Evolutionary conservation across 805 yeast genomes (phyloP).

Genomic region (Metschnikowia colocasiae): DNA sequence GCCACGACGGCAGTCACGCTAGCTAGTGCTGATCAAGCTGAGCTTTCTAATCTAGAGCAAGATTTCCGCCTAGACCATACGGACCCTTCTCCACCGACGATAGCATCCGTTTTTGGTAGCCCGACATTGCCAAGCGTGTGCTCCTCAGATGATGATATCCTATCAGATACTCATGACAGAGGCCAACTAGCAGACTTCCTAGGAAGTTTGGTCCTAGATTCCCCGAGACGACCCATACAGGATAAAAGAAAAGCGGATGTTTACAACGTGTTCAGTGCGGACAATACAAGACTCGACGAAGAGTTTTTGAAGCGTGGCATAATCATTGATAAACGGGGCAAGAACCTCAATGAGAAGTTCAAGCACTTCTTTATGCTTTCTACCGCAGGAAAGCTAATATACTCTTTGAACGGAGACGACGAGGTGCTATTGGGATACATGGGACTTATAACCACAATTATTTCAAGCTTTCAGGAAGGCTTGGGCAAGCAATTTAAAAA

Average conservation of each 20-base stretch:
- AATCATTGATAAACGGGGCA: slow-evolving; percentile 16
- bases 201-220: slow-evolving; percentile 8
- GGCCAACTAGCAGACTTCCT: slow-evolving; percentile 8
- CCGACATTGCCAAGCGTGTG: slow-evolving; percentile 7
- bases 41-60: slow-evolving; percentile 7
- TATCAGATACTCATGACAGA: slow-evolving; percentile 4
- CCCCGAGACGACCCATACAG: neutral
- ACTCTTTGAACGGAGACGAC: slow-evolving; percentile 71
- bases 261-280: slow-evolving; percentile 13
- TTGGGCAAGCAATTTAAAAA: slow-evolving; percentile 40
- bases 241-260: neutral
- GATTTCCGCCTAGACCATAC: slow-evolving; percentile 3
- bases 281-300: slow-evolving; percentile 8
- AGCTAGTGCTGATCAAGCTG: slow-evolving; percentile 15
- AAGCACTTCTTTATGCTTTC: slow-evolving; percentile 81
- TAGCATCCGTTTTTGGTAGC: slow-evolving; percentile 4
- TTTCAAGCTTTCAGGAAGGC: slow-evolving; percentile 59
- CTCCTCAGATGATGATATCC: slow-evolving; percentile 10
- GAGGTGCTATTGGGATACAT: slow-evolving; percentile 63
- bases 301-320: slow-evolving; percentile 12
- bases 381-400: slow-evolving; percentile 85
- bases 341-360: slow-evolving; percentile 28
- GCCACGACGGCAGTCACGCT: slow-evolving; percentile 18
- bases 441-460: slow-evolving; percentile 78
- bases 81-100: slow-evolving; percentile 1